Base-by-base conservation (phyloP, 345 rosid genomes). In the Cardamine occulta region DNA sequence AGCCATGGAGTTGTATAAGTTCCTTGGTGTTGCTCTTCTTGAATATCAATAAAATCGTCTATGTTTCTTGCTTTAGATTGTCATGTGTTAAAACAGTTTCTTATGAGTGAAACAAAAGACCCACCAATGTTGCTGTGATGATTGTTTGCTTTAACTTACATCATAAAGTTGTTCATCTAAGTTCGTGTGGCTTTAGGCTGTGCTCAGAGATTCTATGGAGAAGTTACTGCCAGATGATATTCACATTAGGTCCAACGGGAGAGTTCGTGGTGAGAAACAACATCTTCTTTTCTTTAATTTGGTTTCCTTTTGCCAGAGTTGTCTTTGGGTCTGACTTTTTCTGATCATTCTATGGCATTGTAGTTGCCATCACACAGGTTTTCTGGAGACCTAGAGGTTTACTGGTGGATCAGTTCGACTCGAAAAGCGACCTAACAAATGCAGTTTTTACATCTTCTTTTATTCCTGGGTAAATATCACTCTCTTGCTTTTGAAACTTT, bases 361-460 rank as follows among this genome's bases (percentile, higher is more conserved):
- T 89, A 95, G 99, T 94, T 86, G 99, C 97, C 55, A 89, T 95
- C n/a, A 95, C 97, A 42, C 97, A 92, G 86, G 81, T 95, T 70
- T 84, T 86, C 6, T 90, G 93, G 99, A 90, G 88, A 80, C 97
- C 97, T 60, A 84, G 89, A 81, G 96, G 96, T 54, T 83, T 95
- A 73, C 84, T 92, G 47, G 99, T 95, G 75, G 99, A 95, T 88
- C 97, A 89, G 58, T 95, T 88, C 53, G 90, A 92, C 83, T 95
- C 97, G n/a, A 92, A 84, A 80, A 90, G 86, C 76, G 97, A 95
- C 80, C 84, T 95, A 39, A 92, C 90, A 45, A 77, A 90, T 87
- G 99, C 97, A 75, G 86, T 95, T 75, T 39, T 89, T 72, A 82
- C 99, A 66, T 95, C 99, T 74, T 82, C 97, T 61, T 95, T 95